Conservation (phyloP, 108 stramenopile genomes). For the Fragilaria radians region DNA sequence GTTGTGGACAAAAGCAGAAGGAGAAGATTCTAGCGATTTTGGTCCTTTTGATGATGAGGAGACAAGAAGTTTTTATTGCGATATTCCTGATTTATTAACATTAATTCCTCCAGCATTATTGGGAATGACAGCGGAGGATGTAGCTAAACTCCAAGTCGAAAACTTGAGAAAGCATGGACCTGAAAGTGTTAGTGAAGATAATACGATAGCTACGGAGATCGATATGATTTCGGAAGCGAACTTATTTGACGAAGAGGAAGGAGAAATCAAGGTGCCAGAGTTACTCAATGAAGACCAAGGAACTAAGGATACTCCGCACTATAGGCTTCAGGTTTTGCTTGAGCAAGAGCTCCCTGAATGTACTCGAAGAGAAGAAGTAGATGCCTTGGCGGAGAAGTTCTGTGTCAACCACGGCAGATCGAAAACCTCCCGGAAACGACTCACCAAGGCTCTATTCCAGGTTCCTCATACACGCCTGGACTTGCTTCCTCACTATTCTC, state of each 20-base stretch:
- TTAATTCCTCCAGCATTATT: constrained; percentile 86
- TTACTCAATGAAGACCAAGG: constrained; percentile 26
- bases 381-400: constrained; percentile 84
- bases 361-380: constrained; percentile 73
- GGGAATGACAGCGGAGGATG: constrained; percentile 65
- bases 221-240: constrained; percentile 37
- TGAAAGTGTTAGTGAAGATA: constrained; percentile 24
- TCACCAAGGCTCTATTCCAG: constrained; percentile 74
- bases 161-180: constrained; percentile 58
- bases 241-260: constrained; percentile 44
- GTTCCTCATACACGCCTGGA: constrained; percentile 79
- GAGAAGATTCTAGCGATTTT: constrained; percentile 45
- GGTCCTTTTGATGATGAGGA: constrained; percentile 93
- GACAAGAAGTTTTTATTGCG: constrained; percentile 87
- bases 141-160: constrained; percentile 64
- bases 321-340: constrained; percentile 78
- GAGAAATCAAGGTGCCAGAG: constrained; percentile 26
- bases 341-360: constrained; percentile 92
- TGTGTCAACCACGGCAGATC: constrained; percentile 75
- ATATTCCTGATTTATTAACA: constrained; percentile 86
- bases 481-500: constrained; percentile 85
- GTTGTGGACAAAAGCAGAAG: constrained; percentile 74
- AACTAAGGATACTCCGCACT: constrained; percentile 78
- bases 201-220: constrained; percentile 25
- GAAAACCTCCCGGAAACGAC: constrained; percentile 72